A percentile compares a stretch with the other conserved stretches of the same genome.
phyloP scores from a whole-genome alignment of 495 filamentous ascomycete genomes.

The Penicillium riverlandense region DNA sequence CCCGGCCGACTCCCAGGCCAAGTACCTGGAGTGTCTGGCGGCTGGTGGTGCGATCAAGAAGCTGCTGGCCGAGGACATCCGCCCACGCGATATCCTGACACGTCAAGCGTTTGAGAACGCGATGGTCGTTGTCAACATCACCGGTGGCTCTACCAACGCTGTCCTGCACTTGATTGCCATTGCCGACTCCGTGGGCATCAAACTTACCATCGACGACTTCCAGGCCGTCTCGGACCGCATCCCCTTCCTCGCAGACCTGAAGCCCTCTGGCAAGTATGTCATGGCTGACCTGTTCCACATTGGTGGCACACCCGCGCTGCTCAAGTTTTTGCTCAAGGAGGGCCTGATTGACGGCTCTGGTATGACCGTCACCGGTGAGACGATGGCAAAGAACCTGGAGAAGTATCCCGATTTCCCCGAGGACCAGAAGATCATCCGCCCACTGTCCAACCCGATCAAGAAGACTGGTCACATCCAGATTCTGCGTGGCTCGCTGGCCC shows the following conservation, averaged over 20 bases:
- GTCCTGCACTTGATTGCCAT: conserved; percentile 97
- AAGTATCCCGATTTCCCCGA: conserved; percentile 68
- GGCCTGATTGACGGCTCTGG: conserved; percentile 79
- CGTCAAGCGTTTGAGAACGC: conserved; percentile 91
- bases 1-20: conserved; percentile 80
- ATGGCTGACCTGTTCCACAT: conserved; percentile 88
- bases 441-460: conserved; percentile 89
- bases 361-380: conserved; percentile 92
- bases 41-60: conserved; percentile 83
- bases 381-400: conserved; percentile 83
- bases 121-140: conserved; percentile 92
- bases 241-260: conserved; percentile 91
- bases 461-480: conserved; percentile 94
- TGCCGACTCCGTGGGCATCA: conserved; percentile 86
- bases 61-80: conserved; percentile 80
- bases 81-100: conserved; percentile 84
- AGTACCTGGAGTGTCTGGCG: conserved; percentile 76
- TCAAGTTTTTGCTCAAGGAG: conserved; percentile 88
- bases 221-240: conserved; percentile 85
- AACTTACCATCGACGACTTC: conserved; percentile 96
- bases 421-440: conserved; percentile 87
- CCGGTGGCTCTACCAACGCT: conserved; percentile 93
- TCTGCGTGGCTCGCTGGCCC: conserved; percentile 81
- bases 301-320: conserved; percentile 82
- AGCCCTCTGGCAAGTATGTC: conserved; percentile 95